phyloP scores from a whole-genome alignment of 106 monocot species.

The Dioscorea dumetorum region DNA sequence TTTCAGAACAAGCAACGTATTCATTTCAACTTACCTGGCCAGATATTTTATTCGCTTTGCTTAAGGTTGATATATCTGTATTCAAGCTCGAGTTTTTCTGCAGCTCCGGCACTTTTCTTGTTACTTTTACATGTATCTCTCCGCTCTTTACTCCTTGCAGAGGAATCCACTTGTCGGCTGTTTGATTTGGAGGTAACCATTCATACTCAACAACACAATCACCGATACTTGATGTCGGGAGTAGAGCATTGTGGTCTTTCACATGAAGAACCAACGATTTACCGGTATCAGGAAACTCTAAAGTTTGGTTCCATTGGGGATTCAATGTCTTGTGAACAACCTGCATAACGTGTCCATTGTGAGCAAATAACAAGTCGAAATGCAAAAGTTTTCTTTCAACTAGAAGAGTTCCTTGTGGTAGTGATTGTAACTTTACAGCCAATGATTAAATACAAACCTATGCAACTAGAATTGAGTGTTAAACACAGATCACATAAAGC shows the following conservation, averaged over 20 bases:
- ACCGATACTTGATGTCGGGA: slow-evolving; percentile 71
- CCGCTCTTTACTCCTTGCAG: slow-evolving; percentile 82
- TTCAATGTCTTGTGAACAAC: slow-evolving; percentile 76
- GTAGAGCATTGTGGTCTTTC: slow-evolving; percentile 85
- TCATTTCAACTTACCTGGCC: slow-evolving; percentile 25
- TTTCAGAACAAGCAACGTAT: not conserved
- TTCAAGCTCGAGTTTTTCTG: slow-evolving; percentile 31
- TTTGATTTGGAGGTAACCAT: slow-evolving; percentile 51
- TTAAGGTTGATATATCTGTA: slow-evolving; percentile 11
- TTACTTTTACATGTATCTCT: slow-evolving; percentile 82
- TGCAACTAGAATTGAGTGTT: no score
- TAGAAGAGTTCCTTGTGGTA: no score
- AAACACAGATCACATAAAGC: no score
- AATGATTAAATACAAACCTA: no score
- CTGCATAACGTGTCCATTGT: slow-evolving; percentile 19
- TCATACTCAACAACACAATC: slow-evolving; percentile 82
- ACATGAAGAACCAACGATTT: slow-evolving; percentile 60
- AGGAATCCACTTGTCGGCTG: slow-evolving; percentile 82
- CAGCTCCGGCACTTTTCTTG: slow-evolving; percentile 50
- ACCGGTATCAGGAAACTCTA: slow-evolving; percentile 83
- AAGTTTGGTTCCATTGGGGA: slow-evolving; percentile 90
- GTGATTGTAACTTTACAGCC: no score
- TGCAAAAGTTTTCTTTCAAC: no score
- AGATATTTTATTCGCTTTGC: slow-evolving; percentile 36
- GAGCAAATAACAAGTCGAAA: no score